Evolutionary conservation across 495 filamentous ascomycete genomes (phyloP).

Genomic region (Thermothielavioides terrestris): DNA sequence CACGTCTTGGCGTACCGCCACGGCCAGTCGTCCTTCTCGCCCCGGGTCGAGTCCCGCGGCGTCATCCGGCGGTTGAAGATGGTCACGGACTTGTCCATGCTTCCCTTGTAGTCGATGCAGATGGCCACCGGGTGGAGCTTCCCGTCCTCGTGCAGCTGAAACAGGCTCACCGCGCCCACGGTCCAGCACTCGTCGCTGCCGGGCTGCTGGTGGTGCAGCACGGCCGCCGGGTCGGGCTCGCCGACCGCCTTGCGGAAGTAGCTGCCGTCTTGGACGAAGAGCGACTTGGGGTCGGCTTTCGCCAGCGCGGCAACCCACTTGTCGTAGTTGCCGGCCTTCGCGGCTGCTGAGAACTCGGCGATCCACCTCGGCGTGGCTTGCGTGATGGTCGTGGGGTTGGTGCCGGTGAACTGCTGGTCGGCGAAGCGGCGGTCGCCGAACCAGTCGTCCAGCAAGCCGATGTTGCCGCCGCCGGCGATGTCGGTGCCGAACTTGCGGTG

Average conservation of each 20-base stretch:
- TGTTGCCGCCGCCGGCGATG: constrained; percentile 32
- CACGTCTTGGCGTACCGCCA: constrained; percentile 48
- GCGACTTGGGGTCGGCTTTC: constrained; percentile 21
- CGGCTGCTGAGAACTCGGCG: constrained; percentile 27
- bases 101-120: constrained; percentile 27
- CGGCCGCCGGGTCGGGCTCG: constrained; percentile 11
- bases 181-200: constrained; percentile 23
- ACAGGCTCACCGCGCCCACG: constrained; percentile 37
- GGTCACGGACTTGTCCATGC: constrained; percentile 33
- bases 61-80: constrained; percentile 39
- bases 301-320: constrained; percentile 21
- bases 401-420: constrained; percentile 43
- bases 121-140: constrained; percentile 42
- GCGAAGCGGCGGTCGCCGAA: constrained; percentile 42
- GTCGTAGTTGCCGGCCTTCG: constrained; percentile 20
- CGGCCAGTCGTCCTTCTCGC: constrained; percentile 40
- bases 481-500: constrained; percentile 32
- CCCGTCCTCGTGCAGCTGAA: constrained; percentile 35
- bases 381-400: constrained; percentile 40
- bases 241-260: constrained; percentile 37
- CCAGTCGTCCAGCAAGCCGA: constrained; percentile 40
- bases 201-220: constrained; percentile 14
- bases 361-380: constrained; percentile 27
- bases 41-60: constrained; percentile 17
- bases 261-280: constrained; percentile 41